A percentile compares a stretch with the other conserved stretches of the same genome.
Conservation (phyloP, 139 green algal species). For the Tetraselmis chui region DNA sequence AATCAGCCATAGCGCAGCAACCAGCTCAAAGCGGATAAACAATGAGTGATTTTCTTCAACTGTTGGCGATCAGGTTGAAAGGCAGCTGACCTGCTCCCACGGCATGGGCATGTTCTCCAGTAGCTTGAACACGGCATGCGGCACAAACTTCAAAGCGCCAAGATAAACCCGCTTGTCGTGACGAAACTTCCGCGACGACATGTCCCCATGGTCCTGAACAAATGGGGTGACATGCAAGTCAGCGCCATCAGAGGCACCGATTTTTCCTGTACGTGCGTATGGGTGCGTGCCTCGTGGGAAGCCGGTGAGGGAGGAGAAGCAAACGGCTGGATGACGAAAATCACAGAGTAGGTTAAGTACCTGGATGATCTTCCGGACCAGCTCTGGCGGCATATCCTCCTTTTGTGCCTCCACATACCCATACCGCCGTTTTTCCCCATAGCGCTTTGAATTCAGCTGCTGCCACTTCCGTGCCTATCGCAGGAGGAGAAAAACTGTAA, state of each 20-base stretch:
- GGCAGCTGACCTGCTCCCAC: constrained; percentile 84
- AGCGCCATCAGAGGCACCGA: neutral
- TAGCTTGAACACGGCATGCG: constrained; percentile 98
- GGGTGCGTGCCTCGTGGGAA: neutral
- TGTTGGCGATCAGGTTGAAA: neutral
- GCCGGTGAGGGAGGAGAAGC: too few relatives aligned
- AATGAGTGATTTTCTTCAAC: too few relatives aligned
- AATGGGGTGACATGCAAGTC: constrained; percentile 3
- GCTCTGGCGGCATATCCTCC: constrained; percentile 97
- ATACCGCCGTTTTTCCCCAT: constrained; percentile 85
- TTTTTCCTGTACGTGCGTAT: constrained; percentile 1
- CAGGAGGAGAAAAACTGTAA: too few relatives aligned
- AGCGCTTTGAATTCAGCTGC: constrained; percentile 86
- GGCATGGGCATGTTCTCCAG: constrained; percentile 99
- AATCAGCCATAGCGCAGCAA: too few relatives aligned
- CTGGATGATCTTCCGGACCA: constrained; percentile 94
- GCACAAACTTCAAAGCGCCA: constrained; percentile 98
- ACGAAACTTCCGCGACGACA: constrained; percentile 93
- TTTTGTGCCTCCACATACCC: constrained; percentile 88
- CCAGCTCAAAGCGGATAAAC: too few relatives aligned
- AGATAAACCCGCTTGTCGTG: constrained; percentile 99
- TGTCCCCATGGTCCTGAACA: constrained; percentile 95
- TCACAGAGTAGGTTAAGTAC: constrained; percentile 8
- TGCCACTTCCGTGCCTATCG: constrained; percentile 90
- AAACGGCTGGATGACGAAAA: too few relatives aligned